A percentile compares a stretch with the other conserved stretches of the same genome.
Evolutionary conservation across 306 rosid species (phyloP).

Genomic region (Acacia confusa): DNA sequence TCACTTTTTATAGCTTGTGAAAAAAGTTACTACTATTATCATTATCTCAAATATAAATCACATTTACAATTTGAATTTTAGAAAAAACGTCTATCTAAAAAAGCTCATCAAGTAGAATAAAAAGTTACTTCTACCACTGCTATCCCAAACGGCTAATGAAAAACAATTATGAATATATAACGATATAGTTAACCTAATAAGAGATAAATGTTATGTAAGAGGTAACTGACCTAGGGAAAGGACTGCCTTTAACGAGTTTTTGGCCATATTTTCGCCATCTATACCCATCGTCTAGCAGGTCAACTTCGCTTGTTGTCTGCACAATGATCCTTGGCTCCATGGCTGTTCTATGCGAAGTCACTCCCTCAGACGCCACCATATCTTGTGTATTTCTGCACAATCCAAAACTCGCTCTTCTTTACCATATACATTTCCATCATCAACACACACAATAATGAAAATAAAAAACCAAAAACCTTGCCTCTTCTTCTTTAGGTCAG

Average conservation of each 20-base stretch:
- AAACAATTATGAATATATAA: too few relatives aligned
- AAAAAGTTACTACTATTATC: too few relatives aligned
- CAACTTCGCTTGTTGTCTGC: slow-evolving; percentile 86
- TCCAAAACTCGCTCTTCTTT: neutral
- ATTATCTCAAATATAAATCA: too few relatives aligned
- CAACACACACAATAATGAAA: too few relatives aligned
- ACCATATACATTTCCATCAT: too few relatives aligned
- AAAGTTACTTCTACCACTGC: too few relatives aligned
- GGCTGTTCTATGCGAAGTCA: slow-evolving; percentile 55
- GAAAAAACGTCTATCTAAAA: too few relatives aligned
- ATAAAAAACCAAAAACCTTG: neutral
- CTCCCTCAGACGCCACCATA: slow-evolving; percentile 37
- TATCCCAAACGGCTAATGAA: too few relatives aligned
- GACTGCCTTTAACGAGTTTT: slow-evolving; percentile 81
- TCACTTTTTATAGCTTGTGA: too few relatives aligned
- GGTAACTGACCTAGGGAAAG: slow-evolving; percentile 64
- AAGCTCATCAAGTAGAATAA: too few relatives aligned
- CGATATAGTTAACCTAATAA: too few relatives aligned
- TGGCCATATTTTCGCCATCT: slow-evolving; percentile 91
- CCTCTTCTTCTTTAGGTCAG: slow-evolving; percentile 75
- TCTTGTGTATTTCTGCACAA: neutral
- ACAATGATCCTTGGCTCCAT: slow-evolving; percentile 80
- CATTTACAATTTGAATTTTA: too few relatives aligned
- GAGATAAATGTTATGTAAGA: neutral
- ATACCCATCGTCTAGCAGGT: slow-evolving; percentile 80